Base-by-base conservation (phyloP, 164 flowering plant genomes). In the Dillenia turbinata region DNA sequence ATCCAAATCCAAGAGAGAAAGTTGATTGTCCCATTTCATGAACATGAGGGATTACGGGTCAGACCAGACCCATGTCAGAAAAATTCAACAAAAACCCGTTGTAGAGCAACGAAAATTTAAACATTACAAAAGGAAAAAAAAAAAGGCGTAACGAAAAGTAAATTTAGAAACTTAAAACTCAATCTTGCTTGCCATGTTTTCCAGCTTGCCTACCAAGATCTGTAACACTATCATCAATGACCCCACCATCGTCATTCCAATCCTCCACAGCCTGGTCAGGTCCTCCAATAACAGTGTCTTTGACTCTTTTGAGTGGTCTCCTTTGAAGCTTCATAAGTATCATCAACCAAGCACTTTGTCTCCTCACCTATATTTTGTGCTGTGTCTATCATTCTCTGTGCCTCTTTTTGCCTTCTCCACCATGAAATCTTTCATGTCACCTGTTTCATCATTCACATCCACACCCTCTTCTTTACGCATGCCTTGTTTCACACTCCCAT, bases 351-450 rank as follows among this genome's bases (percentile, higher is more conserved):
- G 11, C 61, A 11, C 52, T 74, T 71, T 12, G 69, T 64, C 8
- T 45, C 46, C 5, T 64, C 77, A 1, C 74, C 76, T n/a, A 70
- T 43, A n/a, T 57, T 44, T 43, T 69, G 49, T 2, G 72, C 77
- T n/a, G 54, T 45, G 22, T 76, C 74, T 45, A 58, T 33, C 4
- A 68, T 76, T 67, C 9, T 17, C 62, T 0, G 54, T 33, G 6
- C 68, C 68, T 11, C 60, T 57, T 64, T 70, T 76, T 0, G 62
- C 70, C 11, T 19, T 62, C 13, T 73, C 70, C 8, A 66, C 75
- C 49, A 68, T 46, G n/a, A 44, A 54, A 24, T 50, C 65, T 15
- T 61, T 66, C 8, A 26, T 33, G 12, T 59, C 72, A 1, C 47
- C 52, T 48, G 53, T 55, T 49, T 48, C 9, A 19, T 3, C 33